Conservation (phyloP, 192 early-diverging fungal genomes). For the Mortierella hygrophila region DNA sequence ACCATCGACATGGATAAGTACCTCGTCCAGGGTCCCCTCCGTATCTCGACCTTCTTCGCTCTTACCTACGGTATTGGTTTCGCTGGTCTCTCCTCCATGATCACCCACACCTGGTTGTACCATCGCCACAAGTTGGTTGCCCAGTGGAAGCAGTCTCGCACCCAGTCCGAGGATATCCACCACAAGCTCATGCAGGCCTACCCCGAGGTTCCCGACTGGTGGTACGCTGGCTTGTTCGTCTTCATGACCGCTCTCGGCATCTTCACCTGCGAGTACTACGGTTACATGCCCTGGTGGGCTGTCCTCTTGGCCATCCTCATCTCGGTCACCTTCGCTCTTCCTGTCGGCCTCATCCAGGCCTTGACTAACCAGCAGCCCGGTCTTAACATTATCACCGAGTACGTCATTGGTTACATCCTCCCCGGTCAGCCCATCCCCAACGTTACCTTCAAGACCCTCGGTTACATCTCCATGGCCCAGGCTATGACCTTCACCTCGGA, state of each 20-base stretch:
- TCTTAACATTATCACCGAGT: constrained; percentile 71
- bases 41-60: constrained; percentile 63
- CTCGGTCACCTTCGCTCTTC: constrained; percentile 59
- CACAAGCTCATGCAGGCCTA: constrained; percentile 75
- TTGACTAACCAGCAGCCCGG: constrained; percentile 64
- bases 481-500: constrained; percentile 77
- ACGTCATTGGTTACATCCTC: constrained; percentile 67
- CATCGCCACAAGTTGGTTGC: constrained; percentile 68
- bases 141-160: constrained; percentile 56
- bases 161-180: constrained; percentile 65
- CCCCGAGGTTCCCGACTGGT: constrained; percentile 67
- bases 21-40: constrained; percentile 60
- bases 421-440: constrained; percentile 66
- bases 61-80: constrained; percentile 66
- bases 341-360: constrained; percentile 69
- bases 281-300: constrained; percentile 63
- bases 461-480: constrained; percentile 75
- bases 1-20: constrained; percentile 60
- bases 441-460: constrained; percentile 72
- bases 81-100: constrained; percentile 63
- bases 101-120: constrained; percentile 72
- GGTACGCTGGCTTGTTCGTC: constrained; percentile 62
- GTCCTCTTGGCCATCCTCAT: constrained; percentile 60
- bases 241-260: constrained; percentile 51
- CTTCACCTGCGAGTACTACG: constrained; percentile 41